These are phyloP conservation scores for Sphagnum fallax DNA, from an alignment of 228 moss, liverwort and hornwort species.

Conservation along the genomic window DNA sequence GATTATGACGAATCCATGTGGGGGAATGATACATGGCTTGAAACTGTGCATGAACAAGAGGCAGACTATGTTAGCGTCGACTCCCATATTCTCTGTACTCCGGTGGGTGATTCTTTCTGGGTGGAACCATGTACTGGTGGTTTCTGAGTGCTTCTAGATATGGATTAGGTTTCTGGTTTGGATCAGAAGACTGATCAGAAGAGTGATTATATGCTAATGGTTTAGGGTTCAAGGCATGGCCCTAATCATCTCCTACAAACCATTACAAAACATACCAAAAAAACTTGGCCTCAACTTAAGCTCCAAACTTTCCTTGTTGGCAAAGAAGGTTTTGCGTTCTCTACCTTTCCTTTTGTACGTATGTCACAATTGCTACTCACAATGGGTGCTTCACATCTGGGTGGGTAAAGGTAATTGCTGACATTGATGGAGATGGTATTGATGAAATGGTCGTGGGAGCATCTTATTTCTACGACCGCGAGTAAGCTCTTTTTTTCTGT, in stretches of 20 bases:
- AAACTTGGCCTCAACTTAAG: too few species aligned
- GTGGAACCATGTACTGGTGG: not conserved
- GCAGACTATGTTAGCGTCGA: constrained; percentile 73
- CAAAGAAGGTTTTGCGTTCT: not conserved
- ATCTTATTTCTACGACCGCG: constrained; percentile 93
- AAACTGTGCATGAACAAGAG: constrained; percentile 46
- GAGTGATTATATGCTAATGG: too few species aligned
- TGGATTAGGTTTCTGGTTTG: too few species aligned
- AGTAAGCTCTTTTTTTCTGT: constrained; percentile 45
- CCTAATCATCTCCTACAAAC: too few species aligned
- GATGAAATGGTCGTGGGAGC: constrained; percentile 86
- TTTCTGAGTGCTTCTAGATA: not conserved
- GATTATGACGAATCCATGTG: constrained; percentile 98
- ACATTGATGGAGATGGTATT: constrained; percentile 91
- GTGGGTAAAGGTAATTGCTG: constrained; percentile 71
- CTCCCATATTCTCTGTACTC: constrained; percentile 90
- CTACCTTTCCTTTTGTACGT: not conserved
- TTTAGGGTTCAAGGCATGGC: too few species aligned
- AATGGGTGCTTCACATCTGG: too few species aligned
- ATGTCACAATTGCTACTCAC: not conserved
- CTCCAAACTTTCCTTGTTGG: too few species aligned
- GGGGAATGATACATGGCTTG: constrained; percentile 84
- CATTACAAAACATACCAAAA: too few species aligned
- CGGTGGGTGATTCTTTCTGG: constrained; percentile 29
- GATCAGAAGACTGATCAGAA: too few species aligned